phyloP scores from a whole-genome alignment of 106 monocot genomes.

The Allium cepa region DNA sequence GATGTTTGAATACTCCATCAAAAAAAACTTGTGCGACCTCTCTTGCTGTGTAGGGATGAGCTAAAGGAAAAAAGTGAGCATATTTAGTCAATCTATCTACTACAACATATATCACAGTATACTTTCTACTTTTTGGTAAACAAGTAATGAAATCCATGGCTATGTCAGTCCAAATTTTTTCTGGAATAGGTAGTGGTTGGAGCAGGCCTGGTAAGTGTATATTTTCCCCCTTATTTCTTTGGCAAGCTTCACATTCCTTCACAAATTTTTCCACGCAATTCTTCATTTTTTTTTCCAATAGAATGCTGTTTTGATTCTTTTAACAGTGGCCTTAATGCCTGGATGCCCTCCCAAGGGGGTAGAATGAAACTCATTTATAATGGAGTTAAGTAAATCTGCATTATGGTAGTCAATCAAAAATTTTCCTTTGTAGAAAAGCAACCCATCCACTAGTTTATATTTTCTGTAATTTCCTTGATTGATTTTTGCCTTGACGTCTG shows the following conservation, averaged over 20 bases:
- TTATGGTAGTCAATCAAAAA: neutral
- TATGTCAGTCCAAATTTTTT: too few relatives aligned
- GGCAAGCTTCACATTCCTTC: too few relatives aligned
- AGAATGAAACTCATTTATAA: neutral
- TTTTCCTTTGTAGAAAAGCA: neutral
- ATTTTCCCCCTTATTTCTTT: too few relatives aligned
- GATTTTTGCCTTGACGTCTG: too few relatives aligned
- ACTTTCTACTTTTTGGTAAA: too few relatives aligned
- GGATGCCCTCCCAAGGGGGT: neutral
- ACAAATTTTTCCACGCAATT: too few relatives aligned
- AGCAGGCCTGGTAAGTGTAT: too few relatives aligned
- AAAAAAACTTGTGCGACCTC: neutral
- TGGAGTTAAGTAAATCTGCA: neutral
- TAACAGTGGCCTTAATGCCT: neutral
- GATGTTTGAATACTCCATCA: neutral
- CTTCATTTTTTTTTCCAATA: too few relatives aligned
- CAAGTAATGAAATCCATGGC: too few relatives aligned
- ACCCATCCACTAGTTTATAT: neutral
- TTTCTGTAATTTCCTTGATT: neutral
- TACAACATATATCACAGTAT: neutral
- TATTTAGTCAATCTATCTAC: neutral
- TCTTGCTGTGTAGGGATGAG: neutral
- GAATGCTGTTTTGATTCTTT: neutral
- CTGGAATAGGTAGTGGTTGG: too few relatives aligned
- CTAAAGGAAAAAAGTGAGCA: neutral